Base-by-base conservation (phyloP, 129 eudicot species). In the Chrysanthemum lavandulifolium region DNA sequence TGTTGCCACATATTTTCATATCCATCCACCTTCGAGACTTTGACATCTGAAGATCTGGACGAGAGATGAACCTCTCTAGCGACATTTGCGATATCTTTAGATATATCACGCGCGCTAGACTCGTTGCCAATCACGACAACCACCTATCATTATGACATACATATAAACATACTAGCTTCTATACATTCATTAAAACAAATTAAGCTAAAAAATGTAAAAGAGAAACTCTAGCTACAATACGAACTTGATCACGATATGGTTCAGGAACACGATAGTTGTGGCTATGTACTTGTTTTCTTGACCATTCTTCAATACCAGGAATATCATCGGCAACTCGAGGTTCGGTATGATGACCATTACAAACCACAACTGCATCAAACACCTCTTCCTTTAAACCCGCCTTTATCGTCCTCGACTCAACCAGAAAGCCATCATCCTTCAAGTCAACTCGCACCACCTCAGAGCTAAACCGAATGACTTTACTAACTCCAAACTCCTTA, bases 291-390 rank as follows among this genome's bases (percentile, higher is more conserved):
- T 91, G 91, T 73, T 85, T 82, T 9, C 88, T 73, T 6, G 95
- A 82, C 95, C 97, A 91, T 53, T 70, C 77, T 15, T 76, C 78
- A 5, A 83, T 73, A 16, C 97, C 97, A 59, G 84, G 86, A 70
- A 91, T 10, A 27, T 83, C 72, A 61, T 73, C 6, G 29, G 93
- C 89, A 12, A 86, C 3, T 18, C 75, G 79, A 0, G 97, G 97
- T 27, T 80, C 65, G 51, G 82, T 84, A 65, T 77, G 56, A 53
- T 86, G 89, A 8, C 96, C 97, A 15, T 33, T 86, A 45, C 93
- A 86, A 52, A 91, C 83, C 73, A 91, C 89, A 19, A 91, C 91
- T 3, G 93, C 96, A 50, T 91, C 91, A 79, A 82, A 91, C 53
- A 76, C 69, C 73, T 81, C 87, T 29, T 55, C 79, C 56, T 8